These are phyloP conservation scores for Dalbergia cultrata DNA, from an alignment of 306 rosid species.

Conservation along the genomic window DNA sequence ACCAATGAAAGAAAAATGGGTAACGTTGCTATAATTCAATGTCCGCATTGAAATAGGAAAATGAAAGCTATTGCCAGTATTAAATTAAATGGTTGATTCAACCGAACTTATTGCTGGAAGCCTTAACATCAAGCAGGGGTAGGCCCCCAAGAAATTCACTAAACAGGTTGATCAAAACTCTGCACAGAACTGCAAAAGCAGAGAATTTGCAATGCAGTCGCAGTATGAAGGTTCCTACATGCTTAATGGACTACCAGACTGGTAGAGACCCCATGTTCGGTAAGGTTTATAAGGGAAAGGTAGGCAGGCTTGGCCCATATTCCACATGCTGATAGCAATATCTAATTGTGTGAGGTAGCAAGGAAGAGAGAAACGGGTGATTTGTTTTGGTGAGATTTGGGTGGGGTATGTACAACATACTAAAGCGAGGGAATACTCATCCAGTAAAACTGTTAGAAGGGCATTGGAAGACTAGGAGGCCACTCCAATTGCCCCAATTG, in stretches of 20 bases:
- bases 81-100: slow-evolving; percentile 26
- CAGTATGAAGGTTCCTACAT: not conserved
- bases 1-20: slow-evolving; percentile 5
- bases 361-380: no score
- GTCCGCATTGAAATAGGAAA: slow-evolving; percentile 28
- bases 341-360: no score
- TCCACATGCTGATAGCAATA: no score
- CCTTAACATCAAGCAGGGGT: not conserved
- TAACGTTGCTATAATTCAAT: slow-evolving; percentile 4
- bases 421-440: no score
- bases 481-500: no score
- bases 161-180: slow-evolving; percentile 7
- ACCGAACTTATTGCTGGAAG: slow-evolving; percentile 1
- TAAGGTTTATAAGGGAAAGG: no score
- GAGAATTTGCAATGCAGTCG: not conserved
- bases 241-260: not conserved
- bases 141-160: slow-evolving; percentile 14
- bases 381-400: no score
- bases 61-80: not conserved
- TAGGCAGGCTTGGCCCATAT: no score
- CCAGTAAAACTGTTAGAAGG: no score
- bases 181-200: slow-evolving; percentile 7
- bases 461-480: no score
- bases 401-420: no score
- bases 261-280: no score